Percentiles rank a stretch among this genome's conserved stretches.
Conservation (phyloP, 495 filamentous ascomycete species). For the Alectoria sarmentosa region DNA sequence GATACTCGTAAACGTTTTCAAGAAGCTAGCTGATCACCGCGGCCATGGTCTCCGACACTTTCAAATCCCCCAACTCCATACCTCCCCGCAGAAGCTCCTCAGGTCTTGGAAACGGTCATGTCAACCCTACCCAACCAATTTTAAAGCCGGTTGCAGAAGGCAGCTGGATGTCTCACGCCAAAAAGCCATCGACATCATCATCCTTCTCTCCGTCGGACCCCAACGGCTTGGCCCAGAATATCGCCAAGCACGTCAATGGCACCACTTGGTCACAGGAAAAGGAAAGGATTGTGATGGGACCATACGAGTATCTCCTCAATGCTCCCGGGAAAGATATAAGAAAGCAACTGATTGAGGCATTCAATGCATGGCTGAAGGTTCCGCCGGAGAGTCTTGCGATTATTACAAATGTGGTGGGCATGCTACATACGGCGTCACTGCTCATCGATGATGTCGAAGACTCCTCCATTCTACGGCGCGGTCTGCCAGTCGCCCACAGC, state of each 20-base stretch:
- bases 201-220: conserved; percentile 16
- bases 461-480: conserved; percentile 72
- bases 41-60: conserved; percentile 4
- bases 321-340: conserved; percentile 93
- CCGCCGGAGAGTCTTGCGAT: conserved; percentile 67
- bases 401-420: conserved; percentile 81
- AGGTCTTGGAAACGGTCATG: conserved; percentile 30
- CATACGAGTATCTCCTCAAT: conserved; percentile 78
- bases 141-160: conserved; percentile 49
- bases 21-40: background rate
- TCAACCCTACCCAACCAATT: conserved; percentile 38
- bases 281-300: conserved; percentile 72
- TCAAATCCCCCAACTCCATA: conserved; percentile 56
- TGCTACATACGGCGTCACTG: conserved; percentile 90
- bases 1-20: background rate
- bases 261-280: conserved; percentile 62
- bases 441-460: conserved; percentile 93
- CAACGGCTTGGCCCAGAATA: conserved; percentile 37
- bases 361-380: conserved; percentile 85
- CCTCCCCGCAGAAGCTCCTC: conserved; percentile 68
- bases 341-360: conserved; percentile 75
- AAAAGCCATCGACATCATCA: conserved; percentile 8
- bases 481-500: conserved; percentile 83
- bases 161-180: conserved; percentile 43
- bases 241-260: conserved; percentile 45